Evolutionary conservation across 306 rosid species (phyloP).

Genomic region (Vigna nakashimae): DNA sequence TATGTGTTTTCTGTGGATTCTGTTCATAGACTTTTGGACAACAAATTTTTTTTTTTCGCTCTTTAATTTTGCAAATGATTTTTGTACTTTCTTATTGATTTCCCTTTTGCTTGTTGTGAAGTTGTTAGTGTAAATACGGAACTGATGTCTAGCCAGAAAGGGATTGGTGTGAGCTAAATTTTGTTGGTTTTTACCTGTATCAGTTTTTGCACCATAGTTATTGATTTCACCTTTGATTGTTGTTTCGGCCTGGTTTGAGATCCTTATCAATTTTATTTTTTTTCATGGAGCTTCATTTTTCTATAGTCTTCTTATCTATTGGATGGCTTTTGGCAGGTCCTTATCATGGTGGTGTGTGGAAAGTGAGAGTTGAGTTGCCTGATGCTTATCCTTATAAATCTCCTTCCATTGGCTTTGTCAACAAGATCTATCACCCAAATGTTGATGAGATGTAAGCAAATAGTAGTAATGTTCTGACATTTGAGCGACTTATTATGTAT

Average conservation of each 20-base stretch:
- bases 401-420: constrained; percentile 61
- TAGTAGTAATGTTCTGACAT: neutral
- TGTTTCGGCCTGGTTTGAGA: constrained; percentile 38
- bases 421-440: constrained; percentile 64
- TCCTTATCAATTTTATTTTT: constrained; percentile 11
- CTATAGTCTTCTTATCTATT: constrained; percentile 37
- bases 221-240: constrained; percentile 40
- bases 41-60: neutral
- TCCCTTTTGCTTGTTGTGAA: constrained; percentile 19
- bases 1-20: constrained; percentile 24
- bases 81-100: constrained; percentile 30
- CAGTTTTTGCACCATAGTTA: neutral
- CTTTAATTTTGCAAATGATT: constrained; percentile 9
- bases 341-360: constrained; percentile 61
- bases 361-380: constrained; percentile 59
- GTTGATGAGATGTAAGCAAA: constrained; percentile 60
- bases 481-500: constrained; percentile 10
- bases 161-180: neutral
- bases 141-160: neutral
- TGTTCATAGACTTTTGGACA: constrained; percentile 17
- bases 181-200: constrained; percentile 21
- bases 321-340: constrained; percentile 57
- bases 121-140: constrained; percentile 39
- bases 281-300: neutral
- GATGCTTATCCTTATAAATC: constrained; percentile 66